phyloP scores from a whole-genome alignment of 1,284 basidiomycete species.

The Boletus albobrunnescens region DNA sequence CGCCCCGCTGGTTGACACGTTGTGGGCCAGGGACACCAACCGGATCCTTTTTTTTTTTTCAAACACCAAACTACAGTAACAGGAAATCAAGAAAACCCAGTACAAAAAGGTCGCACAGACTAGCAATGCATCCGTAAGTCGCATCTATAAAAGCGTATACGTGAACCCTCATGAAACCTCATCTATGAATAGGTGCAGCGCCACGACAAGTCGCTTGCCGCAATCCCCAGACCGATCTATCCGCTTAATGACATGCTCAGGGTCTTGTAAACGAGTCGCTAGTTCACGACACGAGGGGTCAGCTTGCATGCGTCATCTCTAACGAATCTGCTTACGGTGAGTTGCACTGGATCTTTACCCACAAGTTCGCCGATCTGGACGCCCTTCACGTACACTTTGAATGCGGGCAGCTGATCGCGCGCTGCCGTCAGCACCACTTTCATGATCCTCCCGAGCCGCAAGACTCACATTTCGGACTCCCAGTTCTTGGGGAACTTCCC shows the following conservation, averaged over 20 bases:
- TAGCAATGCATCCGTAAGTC: constrained; percentile 12
- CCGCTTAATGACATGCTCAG: constrained; percentile 25
- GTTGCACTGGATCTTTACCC: constrained; percentile 50
- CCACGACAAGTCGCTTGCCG: constrained; percentile 3
- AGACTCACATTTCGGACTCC: constrained; percentile 65
- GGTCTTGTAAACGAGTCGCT: constrained; percentile 31
- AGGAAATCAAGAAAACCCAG: constrained; percentile 4
- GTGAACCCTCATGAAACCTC: constrained; percentile 12
- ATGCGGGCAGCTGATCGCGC: constrained; percentile 65
- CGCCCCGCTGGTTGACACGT: constrained; percentile 18
- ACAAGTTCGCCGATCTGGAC: constrained; percentile 57
- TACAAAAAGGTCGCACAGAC: constrained; percentile 7
- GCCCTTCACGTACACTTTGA: constrained; percentile 70
- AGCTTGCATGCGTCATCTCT: constrained; percentile 21
- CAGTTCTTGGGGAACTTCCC: constrained; percentile 56
- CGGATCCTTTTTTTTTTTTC: background rate
- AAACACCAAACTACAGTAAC: constrained; percentile 3
- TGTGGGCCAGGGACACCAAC: constrained; percentile 7
- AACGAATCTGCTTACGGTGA: constrained; percentile 20
- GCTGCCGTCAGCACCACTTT: constrained; percentile 13
- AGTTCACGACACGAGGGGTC: constrained; percentile 15
- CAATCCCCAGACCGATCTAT: constrained; percentile 10
- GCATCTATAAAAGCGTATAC: constrained; percentile 18
- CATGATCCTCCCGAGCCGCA: constrained; percentile 8
- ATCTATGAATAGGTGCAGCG: constrained; percentile 22